Evolutionary conservation across 2,329 filamentous ascomycete genomes (phyloP), one percentile per base, ranked within the genome.

Genomic region (Myrmaecium sp.): DNA sequence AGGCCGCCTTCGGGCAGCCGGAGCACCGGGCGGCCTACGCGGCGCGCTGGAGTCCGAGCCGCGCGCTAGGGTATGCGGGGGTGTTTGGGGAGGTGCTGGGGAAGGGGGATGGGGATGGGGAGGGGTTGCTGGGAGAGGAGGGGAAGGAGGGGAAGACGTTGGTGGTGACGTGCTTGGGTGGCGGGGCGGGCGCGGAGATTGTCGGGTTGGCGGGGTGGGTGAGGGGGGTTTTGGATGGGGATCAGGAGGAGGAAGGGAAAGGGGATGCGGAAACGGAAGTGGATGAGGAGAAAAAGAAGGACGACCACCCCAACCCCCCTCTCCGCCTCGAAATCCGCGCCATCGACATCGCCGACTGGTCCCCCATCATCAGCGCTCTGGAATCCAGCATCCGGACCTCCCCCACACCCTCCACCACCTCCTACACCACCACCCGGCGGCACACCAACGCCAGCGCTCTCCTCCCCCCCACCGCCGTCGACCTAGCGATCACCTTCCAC

Each of bases 331-430:
- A 57, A 6, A 52, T 89, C 7, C 64, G 61, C 5, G 69, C 82
- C n/a, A 54, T 94, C 25, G 86, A 95, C 53, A 71, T 80, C 11
- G 89, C 76, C 3, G 69, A 78, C 16, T 95, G 89, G 86, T 57
- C 56, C 0, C 36, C 50, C 3, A 69, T 84, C 7, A 57, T 78
- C 5, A 40, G 55, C 0, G 62, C 62, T 8, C 60, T 95, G 4
- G 56, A 66, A 6, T 38, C 51, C 2, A 56, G 60, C 6, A 57
- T 84, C 23, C 69, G 58, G 1, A 61, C 54, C 1, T 52, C 66
- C 1, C 57, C 53, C 3, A 37, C 47, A 6, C 37, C 62, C 0
- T 60, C 57, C 3, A n/a, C n/a, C n/a, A n/a, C n/a, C n/a, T n/a
- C n/a, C n/a, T n/a, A n/a, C n/a, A n/a, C n/a, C n/a, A n/a, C n/a